Evolutionary conservation across 345 rosid species (phyloP).

Genomic region (Sisymbrium irio): DNA sequence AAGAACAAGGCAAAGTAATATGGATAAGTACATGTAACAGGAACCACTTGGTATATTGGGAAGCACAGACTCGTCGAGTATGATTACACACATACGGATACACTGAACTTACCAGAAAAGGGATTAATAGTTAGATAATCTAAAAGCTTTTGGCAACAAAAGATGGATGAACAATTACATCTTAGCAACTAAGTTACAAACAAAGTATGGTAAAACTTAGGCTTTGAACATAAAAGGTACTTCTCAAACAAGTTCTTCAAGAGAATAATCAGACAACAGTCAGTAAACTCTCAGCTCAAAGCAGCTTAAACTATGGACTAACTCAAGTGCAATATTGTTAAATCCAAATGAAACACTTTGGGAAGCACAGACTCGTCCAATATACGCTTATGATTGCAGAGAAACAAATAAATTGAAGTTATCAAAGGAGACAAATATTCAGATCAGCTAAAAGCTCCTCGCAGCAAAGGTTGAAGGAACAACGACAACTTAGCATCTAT

Average conservation of each 20-base stretch:
- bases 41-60: neutral
- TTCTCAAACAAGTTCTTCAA: too few relatives aligned
- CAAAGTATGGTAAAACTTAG: too few relatives aligned
- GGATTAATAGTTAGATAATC: too few relatives aligned
- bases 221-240: too few relatives aligned
- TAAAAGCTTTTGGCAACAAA: too few relatives aligned
- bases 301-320: too few relatives aligned
- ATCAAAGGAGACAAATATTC: neutral
- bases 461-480: neutral
- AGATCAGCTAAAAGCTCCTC: neutral
- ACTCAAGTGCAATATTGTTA: too few relatives aligned
- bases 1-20: slow-evolving; percentile 10
- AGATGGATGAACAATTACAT: too few relatives aligned
- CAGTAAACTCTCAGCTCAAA: too few relatives aligned
- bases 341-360: too few relatives aligned
- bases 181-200: too few relatives aligned
- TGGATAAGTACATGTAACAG: neutral
- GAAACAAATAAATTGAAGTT: neutral
- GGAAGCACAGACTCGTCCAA: neutral
- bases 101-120: neutral
- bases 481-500: neutral
- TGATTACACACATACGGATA: neutral
- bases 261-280: too few relatives aligned
- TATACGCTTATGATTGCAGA: neutral
- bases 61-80: neutral